Conservation (phyloP, 2,329 filamentous ascomycete genomes). For the Ophioceras dolichostomum region DNA sequence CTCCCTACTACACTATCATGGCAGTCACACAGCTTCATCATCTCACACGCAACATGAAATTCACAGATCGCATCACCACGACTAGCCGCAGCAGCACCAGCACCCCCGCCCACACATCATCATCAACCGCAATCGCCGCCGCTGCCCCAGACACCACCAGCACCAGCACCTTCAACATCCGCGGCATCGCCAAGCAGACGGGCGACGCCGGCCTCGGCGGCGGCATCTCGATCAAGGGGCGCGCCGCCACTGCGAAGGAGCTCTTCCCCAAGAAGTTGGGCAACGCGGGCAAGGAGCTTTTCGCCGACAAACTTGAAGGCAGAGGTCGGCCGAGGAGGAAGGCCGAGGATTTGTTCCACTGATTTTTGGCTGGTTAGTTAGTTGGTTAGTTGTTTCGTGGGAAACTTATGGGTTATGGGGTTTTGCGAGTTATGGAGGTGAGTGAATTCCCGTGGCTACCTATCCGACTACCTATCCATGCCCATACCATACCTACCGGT, state of each 20-base stretch:
- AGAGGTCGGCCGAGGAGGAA: slow-evolving; percentile 48
- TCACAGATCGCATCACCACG: slow-evolving; percentile 3
- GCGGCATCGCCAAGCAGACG: slow-evolving; percentile 32
- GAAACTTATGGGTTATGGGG: too few species aligned
- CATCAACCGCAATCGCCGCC: too few species aligned
- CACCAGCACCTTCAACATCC: slow-evolving; percentile 40
- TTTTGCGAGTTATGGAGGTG: too few species aligned
- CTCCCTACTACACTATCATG: too few species aligned
- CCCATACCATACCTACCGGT: too few species aligned
- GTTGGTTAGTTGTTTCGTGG: too few species aligned
- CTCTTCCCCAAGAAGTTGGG: slow-evolving; percentile 55
- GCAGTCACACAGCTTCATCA: too few species aligned
- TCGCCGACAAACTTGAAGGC: slow-evolving; percentile 46
- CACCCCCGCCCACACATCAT: too few species aligned
- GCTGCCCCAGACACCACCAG: not conserved
- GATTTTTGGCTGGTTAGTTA: too few species aligned
- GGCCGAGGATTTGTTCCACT: slow-evolving; percentile 64
- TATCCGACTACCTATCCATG: too few species aligned
- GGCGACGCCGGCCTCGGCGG: slow-evolving; percentile 26
- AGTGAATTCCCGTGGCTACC: too few species aligned
- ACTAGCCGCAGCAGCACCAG: not conserved
- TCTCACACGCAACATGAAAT: too few species aligned
- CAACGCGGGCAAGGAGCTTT: slow-evolving; percentile 48
- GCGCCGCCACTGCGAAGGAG: slow-evolving; percentile 46
- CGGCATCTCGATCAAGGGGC: slow-evolving; percentile 54